Base-by-base conservation (phyloP, 768 basidiomycete species). In the Leucosporidium creatinivorum region DNA sequence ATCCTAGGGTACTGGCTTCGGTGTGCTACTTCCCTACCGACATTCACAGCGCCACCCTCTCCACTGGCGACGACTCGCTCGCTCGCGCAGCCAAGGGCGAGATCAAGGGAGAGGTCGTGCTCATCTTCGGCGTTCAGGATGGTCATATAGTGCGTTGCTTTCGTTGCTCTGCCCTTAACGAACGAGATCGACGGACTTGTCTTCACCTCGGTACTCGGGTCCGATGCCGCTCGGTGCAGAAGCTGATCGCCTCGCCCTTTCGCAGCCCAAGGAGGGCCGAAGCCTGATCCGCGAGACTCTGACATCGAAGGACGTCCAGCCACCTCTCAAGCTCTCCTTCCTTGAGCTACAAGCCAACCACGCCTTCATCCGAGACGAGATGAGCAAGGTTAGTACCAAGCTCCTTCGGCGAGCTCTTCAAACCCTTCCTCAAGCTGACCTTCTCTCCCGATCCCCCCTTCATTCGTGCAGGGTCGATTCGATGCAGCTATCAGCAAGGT, bases 271-370 rank as follows among this genome's bases (percentile, higher is more conserved):
- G 47, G 84, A 81, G 25, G 94, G 93, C 5, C 82, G 94, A 30
- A 89, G 91, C 74, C 79, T 93, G 65, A 92, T 97, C 67, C 84
- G 94, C 55, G 83, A 84, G 57, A 84, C 84, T 0, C 81, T 98
- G 48, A 73, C 85, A 80, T 30, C 17, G 58, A 28, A 25, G 57
- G n/a, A 54, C n/a, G 58, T 65, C 18, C 59, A 58, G 28, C 47
- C 57, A 39, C 58, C 47, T 31, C 58, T 50, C 61, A 62, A 60
- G 61, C 65, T 63, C 18, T 76, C 93, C 89, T 93, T 93, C 77
- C 80, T 96, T 67, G 94, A 98, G 77, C 91, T 97, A 19, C 92
- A 96, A 77, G 94, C 93, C 0, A 93, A 98, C 75, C 93, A 97
- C 73, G 94, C 94, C 4, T 97, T 97, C 79, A 87, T 97, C 68